A percentile compares a stretch with the other conserved stretches of the same genome.
Conservation (phyloP, 2,329 filamentous ascomycete genomes). For the Colletotrichum sublineola region DNA sequence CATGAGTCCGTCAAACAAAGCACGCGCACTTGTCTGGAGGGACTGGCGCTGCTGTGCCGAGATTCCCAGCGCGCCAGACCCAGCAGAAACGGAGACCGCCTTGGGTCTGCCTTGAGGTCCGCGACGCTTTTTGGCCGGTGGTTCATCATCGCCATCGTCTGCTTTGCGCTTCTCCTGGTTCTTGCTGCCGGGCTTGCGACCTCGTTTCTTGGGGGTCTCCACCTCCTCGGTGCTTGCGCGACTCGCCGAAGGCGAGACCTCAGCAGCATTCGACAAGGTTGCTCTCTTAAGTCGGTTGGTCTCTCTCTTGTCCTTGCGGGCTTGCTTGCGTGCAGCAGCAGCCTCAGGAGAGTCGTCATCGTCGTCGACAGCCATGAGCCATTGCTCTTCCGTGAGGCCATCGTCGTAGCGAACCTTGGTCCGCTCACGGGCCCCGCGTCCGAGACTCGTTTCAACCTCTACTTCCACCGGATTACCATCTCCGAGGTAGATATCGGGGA, state of each 20-base stretch:
- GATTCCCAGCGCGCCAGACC: conserved; percentile 61
- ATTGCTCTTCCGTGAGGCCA: conserved; percentile 97
- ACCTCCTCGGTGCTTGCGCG: conserved; percentile 84
- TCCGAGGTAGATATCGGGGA: conserved; percentile 93
- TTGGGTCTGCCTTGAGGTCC: conserved; percentile 79
- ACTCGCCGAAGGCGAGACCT: conserved; percentile 83
- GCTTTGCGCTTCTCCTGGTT: conserved; percentile 88
- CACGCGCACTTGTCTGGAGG: conserved; percentile 84
- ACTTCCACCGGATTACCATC: conserved; percentile 87
- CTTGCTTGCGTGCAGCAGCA: conserved; percentile 90
- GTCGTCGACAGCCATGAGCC: conserved; percentile 97
- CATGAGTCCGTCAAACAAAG: conserved; percentile 84
- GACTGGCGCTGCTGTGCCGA: conserved; percentile 77
- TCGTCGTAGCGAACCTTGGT: conserved; percentile 97
- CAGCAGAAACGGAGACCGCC: conserved; percentile 46
- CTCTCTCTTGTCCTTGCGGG: conserved; percentile 83
- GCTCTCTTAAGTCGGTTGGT: conserved; percentile 78
- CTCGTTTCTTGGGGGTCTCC: conserved; percentile 83
- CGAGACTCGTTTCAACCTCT: conserved; percentile 79
- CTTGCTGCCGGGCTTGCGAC: conserved; percentile 81
- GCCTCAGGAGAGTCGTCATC: conserved; percentile 95
- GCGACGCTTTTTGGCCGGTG: conserved; percentile 82
- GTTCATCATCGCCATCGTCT: conserved; percentile 81
- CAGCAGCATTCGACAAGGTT: conserved; percentile 51
- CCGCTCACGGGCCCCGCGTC: conserved; percentile 93